phyloP scores from a whole-genome alignment of 345 rosid species.

The Rhodamnia argentea region DNA sequence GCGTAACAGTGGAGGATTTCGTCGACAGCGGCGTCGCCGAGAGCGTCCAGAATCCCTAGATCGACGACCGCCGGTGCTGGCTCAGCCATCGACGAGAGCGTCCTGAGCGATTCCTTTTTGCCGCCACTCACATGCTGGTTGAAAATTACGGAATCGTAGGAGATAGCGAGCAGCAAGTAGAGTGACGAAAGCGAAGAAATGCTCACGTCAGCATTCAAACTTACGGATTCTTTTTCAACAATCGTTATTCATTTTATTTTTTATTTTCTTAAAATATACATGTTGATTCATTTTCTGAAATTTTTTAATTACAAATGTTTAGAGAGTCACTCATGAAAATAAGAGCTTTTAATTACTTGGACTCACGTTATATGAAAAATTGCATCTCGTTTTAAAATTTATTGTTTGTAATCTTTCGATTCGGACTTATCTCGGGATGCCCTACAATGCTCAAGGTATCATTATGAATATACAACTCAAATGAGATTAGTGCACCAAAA shows the following conservation, averaged over 20 bases:
- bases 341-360: too few species aligned
- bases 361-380: background rate
- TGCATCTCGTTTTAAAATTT: background rate
- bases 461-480: too few species aligned
- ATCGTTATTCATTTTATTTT: too few species aligned
- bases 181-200: background rate
- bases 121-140: background rate
- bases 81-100: background rate
- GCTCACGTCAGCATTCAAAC: too few species aligned
- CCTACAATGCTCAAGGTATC: background rate
- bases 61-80: slow-evolving; percentile 3
- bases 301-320: too few species aligned
- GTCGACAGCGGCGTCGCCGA: slow-evolving; percentile 34
- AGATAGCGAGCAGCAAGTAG: background rate
- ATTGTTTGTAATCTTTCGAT: too few species aligned
- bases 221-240: too few species aligned
- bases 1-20: slow-evolving; percentile 51
- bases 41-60: slow-evolving; percentile 39
- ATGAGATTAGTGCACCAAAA: too few species aligned
- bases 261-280: too few species aligned
- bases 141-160: too few species aligned
- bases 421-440: background rate
- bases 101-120: background rate
- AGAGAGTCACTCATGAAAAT: too few species aligned
- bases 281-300: too few species aligned